A percentile compares a stretch with the other conserved stretches of the same genome.
Evolutionary conservation across 768 basidiomycete species (phyloP).

Genomic region (Neoboletus brunneissimus): DNA sequence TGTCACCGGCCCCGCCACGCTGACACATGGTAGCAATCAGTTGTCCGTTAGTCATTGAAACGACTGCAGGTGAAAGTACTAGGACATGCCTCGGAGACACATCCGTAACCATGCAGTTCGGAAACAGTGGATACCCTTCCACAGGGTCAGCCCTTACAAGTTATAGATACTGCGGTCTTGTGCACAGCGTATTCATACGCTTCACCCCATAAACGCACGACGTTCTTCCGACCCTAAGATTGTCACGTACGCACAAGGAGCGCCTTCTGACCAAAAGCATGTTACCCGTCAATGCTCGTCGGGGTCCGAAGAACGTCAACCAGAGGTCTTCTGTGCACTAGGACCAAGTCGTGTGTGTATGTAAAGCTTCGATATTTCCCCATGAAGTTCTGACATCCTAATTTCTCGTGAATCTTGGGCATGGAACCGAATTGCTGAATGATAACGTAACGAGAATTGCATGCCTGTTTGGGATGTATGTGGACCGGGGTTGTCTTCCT

Average conservation of each 20-base stretch:
- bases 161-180: neutral
- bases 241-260: constrained; percentile 3
- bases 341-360: neutral
- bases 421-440: constrained; percentile 2
- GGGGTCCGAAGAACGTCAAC: neutral
- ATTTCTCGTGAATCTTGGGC: constrained; percentile 3
- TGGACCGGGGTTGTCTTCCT: neutral
- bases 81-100: constrained; percentile 3
- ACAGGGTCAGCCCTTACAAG: neutral
- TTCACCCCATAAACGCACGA: neutral
- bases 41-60: constrained; percentile 8
- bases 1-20: constrained; percentile 16
- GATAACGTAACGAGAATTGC: constrained; percentile 21
- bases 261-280: neutral
- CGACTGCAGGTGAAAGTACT: neutral
- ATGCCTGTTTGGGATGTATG: neutral
- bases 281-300: neutral
- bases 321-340: neutral
- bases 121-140: constrained; percentile 1
- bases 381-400: neutral
- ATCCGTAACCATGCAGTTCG: neutral
- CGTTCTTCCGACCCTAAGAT: neutral
- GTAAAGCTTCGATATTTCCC: neutral
- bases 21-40: constrained; percentile 7
- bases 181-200: neutral